Evolutionary conservation across 768 basidiomycete genomes (phyloP), one percentile per base, ranked within the genome.

Genomic region (Naganishia kalamii): DNA sequence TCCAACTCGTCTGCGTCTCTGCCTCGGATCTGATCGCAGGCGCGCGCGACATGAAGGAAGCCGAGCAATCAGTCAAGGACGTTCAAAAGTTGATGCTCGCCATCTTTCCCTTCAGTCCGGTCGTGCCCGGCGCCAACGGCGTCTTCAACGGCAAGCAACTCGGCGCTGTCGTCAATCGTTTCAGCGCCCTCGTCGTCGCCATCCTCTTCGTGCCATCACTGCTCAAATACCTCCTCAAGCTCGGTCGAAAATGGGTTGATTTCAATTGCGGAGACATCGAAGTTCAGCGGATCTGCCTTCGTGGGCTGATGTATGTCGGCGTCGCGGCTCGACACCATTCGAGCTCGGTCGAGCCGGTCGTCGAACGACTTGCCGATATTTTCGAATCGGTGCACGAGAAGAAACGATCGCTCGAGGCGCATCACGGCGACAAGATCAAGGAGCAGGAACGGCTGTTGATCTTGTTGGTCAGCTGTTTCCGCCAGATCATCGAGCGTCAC

Each of bases 111-210:
- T 83, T 90, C 30, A 84, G 86, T 27, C 80, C 86, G 3, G 82
- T 90, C 7, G 81, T 85, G 1, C 88, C 88, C 79, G 83, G 83
- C 3, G 83, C 84, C 44, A 75, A 76, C 0, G 78, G 74, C 3
- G 84, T 83, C 4, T 85, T 86, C 0, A 79, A 81, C 0, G 67
- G 74, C 2, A 80, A 82, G 35, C 84, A 88, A 40, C 80, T 88
- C 1, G 87, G 89, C 0, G 86, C 86, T 82, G 81, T 94, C 35
- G 85, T 87, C 77, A 96, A 96, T 76, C 85, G 92, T 10, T 85
- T 89, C 70, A 85, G 84, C 52, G 86, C 88, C 12, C 80, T 88
- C 68, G 84, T 87, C 5, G 80, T 89, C 29, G 86, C 85, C 4
- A 81, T 88, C 46, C 83, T 86, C 69, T 83, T 96, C 48, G 85